Evolutionary conservation across 306 rosid species (phyloP), one percentile per base, ranked within the genome.

Genomic region (Rubus idaeus): DNA sequence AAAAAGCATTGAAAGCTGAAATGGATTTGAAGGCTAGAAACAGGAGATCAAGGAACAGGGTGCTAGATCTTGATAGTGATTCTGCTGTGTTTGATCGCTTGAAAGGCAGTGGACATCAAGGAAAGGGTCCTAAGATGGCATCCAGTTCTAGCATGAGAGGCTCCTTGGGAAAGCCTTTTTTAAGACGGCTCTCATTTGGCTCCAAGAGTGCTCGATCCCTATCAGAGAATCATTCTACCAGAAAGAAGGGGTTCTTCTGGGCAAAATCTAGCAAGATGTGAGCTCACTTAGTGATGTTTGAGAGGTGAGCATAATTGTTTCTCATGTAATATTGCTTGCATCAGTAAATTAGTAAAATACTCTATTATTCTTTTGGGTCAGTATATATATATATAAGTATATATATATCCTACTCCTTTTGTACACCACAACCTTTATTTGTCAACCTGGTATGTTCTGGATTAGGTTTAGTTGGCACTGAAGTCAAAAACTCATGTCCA

Each of bases 161-260:
- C 78, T 80, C 93, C 74, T 71, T 71, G 49, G 92, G 87, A 30
- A 90, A 83, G 90, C 93, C 96, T 41, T 89, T 94, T 83, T 70
- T 92, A 83, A 90, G 79, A 84, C 87, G 93, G 58, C 97, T 94
- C 80, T 89, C 98, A 17, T 90, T 94, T 81, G 89, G 96, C 76
- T 89, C 97, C 44, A 94, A 85, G 89, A 74, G 97, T 40, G 80
- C 90, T 70, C 87, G 88, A 77, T 44, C 60, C 84, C 47, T 83
- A 72, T 57, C 84, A 41, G 93, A 90, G 61, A 90, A 78, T 75
- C 89, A 77, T 40, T 71, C 90, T 35, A 40, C 86, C 44, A 82
- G 86, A 82, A 94, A 89, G 89, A 94, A 89, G 82, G 97, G 98
- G 42, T 92, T 91, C 89, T 94, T 94, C 88, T 91, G 98, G 98